Evolutionary conservation across 768 basidiomycete species (phyloP).

Genomic region (Termitomyces heimii): DNA sequence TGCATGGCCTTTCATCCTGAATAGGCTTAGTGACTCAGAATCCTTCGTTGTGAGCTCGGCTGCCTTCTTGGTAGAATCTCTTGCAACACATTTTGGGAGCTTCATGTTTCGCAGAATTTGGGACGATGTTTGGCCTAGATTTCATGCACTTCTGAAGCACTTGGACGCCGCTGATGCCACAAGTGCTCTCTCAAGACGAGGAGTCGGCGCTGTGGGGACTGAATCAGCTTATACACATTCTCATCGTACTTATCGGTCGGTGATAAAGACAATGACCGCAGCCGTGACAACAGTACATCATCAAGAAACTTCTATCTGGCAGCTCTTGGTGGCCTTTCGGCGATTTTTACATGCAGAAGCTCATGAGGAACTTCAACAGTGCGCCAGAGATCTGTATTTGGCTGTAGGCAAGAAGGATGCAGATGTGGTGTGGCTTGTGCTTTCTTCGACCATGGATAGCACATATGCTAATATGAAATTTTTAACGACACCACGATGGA

Average conservation of each 20-base stretch:
- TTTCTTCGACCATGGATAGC: slow-evolving; percentile 48
- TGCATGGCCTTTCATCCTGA: slow-evolving; percentile 93
- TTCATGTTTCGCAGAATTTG: slow-evolving; percentile 85
- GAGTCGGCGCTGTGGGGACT: slow-evolving; percentile 44
- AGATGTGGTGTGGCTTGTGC: slow-evolving; percentile 81
- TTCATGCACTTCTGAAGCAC: slow-evolving; percentile 50
- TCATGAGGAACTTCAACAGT: slow-evolving; percentile 69
- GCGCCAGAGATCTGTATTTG: slow-evolving; percentile 59
- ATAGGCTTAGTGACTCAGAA: slow-evolving; percentile 69
- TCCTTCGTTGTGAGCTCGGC: slow-evolving; percentile 78
- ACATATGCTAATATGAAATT: slow-evolving; percentile 40
- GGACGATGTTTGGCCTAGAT: slow-evolving; percentile 92
- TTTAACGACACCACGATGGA: slow-evolving; percentile 54
- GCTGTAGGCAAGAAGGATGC: slow-evolving; percentile 56
- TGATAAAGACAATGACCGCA: slow-evolving; percentile 68
- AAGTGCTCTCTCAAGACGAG: slow-evolving; percentile 61
- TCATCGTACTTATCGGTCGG: slow-evolving; percentile 72
- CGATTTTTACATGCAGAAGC: slow-evolving; percentile 64
- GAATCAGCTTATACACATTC: slow-evolving; percentile 76
- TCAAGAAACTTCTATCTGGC: slow-evolving; percentile 73
- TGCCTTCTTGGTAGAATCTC: slow-evolving; percentile 62
- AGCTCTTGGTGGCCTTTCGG: slow-evolving; percentile 69
- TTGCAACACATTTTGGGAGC: slow-evolving; percentile 66
- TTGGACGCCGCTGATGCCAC: slow-evolving; percentile 59
- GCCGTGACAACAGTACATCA: slow-evolving; percentile 62